Percentiles rank a stretch among this genome's conserved stretches.
Conservation (phyloP, 2,329 filamentous ascomycete species). For the Diaporthe aspalathi region DNA sequence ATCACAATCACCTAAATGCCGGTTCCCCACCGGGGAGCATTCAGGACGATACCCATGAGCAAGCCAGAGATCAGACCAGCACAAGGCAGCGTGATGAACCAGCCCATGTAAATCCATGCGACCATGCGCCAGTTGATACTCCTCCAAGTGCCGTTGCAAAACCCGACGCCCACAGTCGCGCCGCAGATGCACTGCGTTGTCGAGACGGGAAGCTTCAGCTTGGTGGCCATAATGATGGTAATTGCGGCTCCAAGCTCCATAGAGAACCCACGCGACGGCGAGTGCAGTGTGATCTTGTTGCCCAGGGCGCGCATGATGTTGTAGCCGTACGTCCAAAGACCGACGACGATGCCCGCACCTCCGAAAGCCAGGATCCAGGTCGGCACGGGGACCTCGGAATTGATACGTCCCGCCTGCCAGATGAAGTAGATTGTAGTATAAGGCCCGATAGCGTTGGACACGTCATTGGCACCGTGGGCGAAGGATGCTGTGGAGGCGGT, state of each 20-base stretch:
- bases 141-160: slow-evolving; percentile 68
- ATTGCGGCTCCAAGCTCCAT: slow-evolving; percentile 71
- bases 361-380: slow-evolving; percentile 66
- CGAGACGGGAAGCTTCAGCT: slow-evolving; percentile 70
- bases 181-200: slow-evolving; percentile 75
- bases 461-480: slow-evolving; percentile 75
- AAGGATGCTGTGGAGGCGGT: slow-evolving; percentile 73
- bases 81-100: slow-evolving; percentile 70
- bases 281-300: slow-evolving; percentile 68
- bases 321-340: slow-evolving; percentile 72
- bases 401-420: slow-evolving; percentile 62
- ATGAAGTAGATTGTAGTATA: slow-evolving; percentile 72
- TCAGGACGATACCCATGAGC: slow-evolving; percentile 72
- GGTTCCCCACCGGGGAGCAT: slow-evolving; percentile 60
- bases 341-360: slow-evolving; percentile 55
- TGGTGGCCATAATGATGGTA: slow-evolving; percentile 73
- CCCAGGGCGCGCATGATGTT: slow-evolving; percentile 71
- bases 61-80: slow-evolving; percentile 68
- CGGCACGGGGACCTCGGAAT: slow-evolving; percentile 61
- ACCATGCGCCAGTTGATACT: slow-evolving; percentile 74
- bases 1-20: not conserved
- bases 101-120: slow-evolving; percentile 68
- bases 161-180: slow-evolving; percentile 70
- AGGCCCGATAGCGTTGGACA: slow-evolving; percentile 72
- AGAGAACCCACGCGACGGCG: slow-evolving; percentile 64